Conservation (phyloP, 192 early-diverging fungal genomes). For the Mortierella hygrophila region DNA sequence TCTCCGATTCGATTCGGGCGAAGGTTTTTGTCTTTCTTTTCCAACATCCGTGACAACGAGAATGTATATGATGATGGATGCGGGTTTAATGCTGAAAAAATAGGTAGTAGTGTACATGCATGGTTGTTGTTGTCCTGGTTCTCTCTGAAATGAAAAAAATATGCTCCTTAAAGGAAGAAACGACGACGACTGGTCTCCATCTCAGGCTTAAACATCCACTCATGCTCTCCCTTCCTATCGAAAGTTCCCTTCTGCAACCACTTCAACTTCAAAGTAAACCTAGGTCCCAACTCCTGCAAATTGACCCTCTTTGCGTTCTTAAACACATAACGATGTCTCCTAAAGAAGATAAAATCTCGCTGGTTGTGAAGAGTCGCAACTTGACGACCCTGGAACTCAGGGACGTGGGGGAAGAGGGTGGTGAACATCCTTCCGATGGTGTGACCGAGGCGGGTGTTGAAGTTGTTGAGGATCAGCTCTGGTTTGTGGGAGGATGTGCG, state of each 20-base stretch:
- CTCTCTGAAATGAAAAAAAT: background rate
- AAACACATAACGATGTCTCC: conserved; percentile 97
- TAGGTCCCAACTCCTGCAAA: conserved; percentile 95
- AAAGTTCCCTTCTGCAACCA: conserved; percentile 98
- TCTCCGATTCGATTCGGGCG: too few species aligned
- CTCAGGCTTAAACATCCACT: conserved; percentile 94
- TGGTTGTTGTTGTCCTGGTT: background rate
- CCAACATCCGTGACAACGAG: too few species aligned
- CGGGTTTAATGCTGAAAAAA: conserved; percentile 3
- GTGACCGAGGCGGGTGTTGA: conserved; percentile 96
- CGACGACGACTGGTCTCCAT: conserved; percentile 91
- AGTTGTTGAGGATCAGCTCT: conserved; percentile 98
- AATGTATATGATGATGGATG: background rate
- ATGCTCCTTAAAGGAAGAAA: conserved; percentile 78
- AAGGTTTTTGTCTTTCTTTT: too few species aligned
- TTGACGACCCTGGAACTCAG: conserved; percentile 95
- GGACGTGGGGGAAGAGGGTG: conserved; percentile 95
- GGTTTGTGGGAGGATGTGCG: conserved; percentile 86
- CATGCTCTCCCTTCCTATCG: conserved; percentile 94
- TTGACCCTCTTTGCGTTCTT: conserved; percentile 82
- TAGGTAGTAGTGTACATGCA: conserved; percentile 1
- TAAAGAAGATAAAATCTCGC: conserved; percentile 99
- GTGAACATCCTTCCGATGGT: conserved; percentile 97
- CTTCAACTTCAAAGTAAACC: conserved; percentile 93
- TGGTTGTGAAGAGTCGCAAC: conserved; percentile 98